Evolutionary conservation across 2,329 filamentous ascomycete species (phyloP).

Genomic region (Ophiostoma pallidulum): DNA sequence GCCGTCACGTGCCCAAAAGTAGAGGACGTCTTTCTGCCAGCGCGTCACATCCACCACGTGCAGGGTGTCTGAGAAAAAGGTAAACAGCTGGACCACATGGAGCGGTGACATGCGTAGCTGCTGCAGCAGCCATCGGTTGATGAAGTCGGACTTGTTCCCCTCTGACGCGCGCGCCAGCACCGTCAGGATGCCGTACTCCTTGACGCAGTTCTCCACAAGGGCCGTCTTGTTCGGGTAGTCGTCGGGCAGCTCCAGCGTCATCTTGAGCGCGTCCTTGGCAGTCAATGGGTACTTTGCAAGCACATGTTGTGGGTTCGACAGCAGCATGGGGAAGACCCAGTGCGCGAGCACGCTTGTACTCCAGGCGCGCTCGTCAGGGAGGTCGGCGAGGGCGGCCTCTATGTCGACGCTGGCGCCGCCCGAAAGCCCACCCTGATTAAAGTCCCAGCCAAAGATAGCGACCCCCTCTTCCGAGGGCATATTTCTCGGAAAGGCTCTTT

Average conservation of each 20-base stretch:
- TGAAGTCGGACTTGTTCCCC: conserved; percentile 34
- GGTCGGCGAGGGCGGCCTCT: background rate
- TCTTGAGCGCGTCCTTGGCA: conserved; percentile 31
- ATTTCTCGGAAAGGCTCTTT: conserved; percentile 31
- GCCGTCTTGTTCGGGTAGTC: conserved; percentile 26
- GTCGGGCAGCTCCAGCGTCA: conserved; percentile 29
- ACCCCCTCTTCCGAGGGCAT: conserved; percentile 30
- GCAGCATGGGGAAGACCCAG: conserved; percentile 33
- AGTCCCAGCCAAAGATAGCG: conserved; percentile 26
- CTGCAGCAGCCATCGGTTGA: conserved; percentile 45
- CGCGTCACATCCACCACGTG: conserved; percentile 25
- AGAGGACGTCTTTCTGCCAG: conserved; percentile 35
- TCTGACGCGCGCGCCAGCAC: conserved; percentile 29
- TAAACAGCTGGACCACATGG: conserved; percentile 35
- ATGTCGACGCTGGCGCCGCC: no score
- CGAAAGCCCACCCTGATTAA: background rate
- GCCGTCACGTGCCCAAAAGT: conserved; percentile 31
- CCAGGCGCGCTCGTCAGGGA: no score
- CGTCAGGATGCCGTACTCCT: conserved; percentile 39
- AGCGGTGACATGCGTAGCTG: conserved; percentile 38
- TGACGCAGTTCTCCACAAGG: conserved; percentile 33
- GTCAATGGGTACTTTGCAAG: conserved; percentile 31
- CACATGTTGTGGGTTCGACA: conserved; percentile 40
- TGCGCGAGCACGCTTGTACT: conserved; percentile 25
- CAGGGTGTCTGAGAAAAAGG: conserved; percentile 25